phyloP scores from a whole-genome alignment of 2,329 filamentous ascomycete species.

The Domatiomyces catenatus region DNA sequence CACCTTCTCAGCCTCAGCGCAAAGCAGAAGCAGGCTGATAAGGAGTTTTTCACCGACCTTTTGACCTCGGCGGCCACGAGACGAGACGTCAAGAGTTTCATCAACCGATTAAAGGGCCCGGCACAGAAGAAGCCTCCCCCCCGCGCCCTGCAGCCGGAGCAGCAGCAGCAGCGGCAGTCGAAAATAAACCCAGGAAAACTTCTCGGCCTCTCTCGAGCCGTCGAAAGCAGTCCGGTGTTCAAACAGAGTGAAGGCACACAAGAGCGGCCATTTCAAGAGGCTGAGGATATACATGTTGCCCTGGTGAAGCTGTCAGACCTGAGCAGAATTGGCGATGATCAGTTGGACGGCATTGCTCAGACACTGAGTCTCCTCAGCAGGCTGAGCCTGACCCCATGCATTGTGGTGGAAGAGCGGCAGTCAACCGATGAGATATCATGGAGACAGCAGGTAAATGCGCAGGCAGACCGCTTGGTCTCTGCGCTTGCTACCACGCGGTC shows the following conservation, averaged over 20 bases:
- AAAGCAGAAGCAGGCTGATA: conserved; percentile 30
- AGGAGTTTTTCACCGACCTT: conserved; percentile 78
- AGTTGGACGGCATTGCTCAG: conserved; percentile 59
- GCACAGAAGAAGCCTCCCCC: conserved; percentile 13
- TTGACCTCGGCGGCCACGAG: conserved; percentile 81
- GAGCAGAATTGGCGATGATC: conserved; percentile 52
- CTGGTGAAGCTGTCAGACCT: conserved; percentile 70
- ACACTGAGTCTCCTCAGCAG: conserved; percentile 71
- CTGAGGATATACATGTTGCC: conserved; percentile 54
- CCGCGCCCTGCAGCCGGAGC: conserved; percentile 13
- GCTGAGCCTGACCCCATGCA: conserved; percentile 64
- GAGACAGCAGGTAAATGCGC: conserved; percentile 38
- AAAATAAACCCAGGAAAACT: conserved; percentile 46
- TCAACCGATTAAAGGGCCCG: conserved; percentile 58
- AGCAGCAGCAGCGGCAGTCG: conserved; percentile 20
- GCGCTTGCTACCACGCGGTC: conserved; percentile 57
- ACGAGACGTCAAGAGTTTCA: conserved; percentile 78
- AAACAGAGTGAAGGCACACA: conserved; percentile 34
- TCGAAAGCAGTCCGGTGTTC: conserved; percentile 46
- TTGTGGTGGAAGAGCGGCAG: conserved; percentile 52
- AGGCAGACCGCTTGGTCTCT: conserved; percentile 58
- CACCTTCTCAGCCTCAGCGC: conserved; percentile 18
- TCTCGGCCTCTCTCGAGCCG: conserved; percentile 42
- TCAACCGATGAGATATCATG: conserved; percentile 23
- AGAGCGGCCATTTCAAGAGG: conserved; percentile 20